Evolutionary conservation across 306 rosid genomes (phyloP), one percentile per base, ranked within the genome.

Genomic region (Spatholobus suberectus): DNA sequence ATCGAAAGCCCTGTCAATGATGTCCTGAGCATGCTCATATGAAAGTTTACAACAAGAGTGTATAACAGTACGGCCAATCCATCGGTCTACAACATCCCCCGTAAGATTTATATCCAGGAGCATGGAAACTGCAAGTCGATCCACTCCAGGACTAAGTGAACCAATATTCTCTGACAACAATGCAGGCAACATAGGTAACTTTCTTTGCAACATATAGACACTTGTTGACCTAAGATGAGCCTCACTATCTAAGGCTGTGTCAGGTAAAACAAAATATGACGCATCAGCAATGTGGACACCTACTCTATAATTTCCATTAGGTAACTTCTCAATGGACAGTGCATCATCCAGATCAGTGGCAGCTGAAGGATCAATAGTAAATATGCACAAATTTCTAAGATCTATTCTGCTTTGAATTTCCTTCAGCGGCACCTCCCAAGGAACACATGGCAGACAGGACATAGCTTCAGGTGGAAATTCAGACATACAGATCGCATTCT

Each of bases 341-440:
- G 99, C 99, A 89, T 96, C 99, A 80, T 96, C 99, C 81, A 96
- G 89, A 80, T 93, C 99, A 40, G 90, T 89, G 59, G 97, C 94
- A 79, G 94, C 77, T 26, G 92, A 86, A 83, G 98, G 99, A 86
- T 96, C 99, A 71, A 96, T 90, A 35, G 98, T 90, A 83, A 93
- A 91, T 80, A 88, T 67, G 69, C 98, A 96, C 86, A 91, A 74
- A 77, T 91, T 89, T 68, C 98, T 88, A 43, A 93, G 91, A 82
- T 96, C 98, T 80, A 59, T 78, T 90, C 99, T 92, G 54, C 76
- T 77, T 51, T 81, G 72, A 35, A 90, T 49, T 84, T 93, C 99
- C 78, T 81, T 85, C 21, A 2, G 83, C 2, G 98, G 97, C 34
- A 96, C 84, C 84, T 92, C 91, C 99, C 98, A 96, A 55, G 94